Evolutionary conservation across 2,329 filamentous ascomycete genomes (phyloP).

Genomic region (Penicillium sp.): DNA sequence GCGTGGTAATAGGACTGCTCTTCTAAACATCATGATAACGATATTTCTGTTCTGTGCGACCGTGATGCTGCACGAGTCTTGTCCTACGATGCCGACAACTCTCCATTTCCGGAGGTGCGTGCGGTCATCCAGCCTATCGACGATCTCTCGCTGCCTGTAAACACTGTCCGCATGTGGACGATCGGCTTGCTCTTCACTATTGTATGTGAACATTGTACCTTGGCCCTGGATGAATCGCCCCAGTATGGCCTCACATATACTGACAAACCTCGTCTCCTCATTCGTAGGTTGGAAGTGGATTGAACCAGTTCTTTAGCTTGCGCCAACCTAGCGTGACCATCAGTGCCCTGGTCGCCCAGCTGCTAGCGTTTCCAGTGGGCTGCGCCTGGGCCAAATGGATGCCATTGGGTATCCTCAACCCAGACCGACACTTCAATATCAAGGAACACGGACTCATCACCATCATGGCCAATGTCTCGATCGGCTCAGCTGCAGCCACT

Average conservation of each 20-base stretch:
- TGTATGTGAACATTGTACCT: constrained; percentile 27
- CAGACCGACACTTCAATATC: constrained; percentile 45
- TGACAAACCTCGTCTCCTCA: constrained; percentile 5
- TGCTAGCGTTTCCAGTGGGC: constrained; percentile 52
- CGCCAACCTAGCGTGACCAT: constrained; percentile 46
- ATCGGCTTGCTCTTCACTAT: constrained; percentile 45
- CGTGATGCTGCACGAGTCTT: constrained; percentile 38
- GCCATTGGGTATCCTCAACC: constrained; percentile 48
- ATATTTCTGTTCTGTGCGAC: constrained; percentile 35
- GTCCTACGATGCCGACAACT: constrained; percentile 43
- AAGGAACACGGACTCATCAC: constrained; percentile 51
- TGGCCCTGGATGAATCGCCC: background rate
- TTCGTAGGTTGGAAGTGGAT: constrained; percentile 39
- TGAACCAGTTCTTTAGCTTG: constrained; percentile 47
- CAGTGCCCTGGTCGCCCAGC: constrained; percentile 45
- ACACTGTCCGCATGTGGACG: constrained; percentile 44
- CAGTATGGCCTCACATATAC: background rate
- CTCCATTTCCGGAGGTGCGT: constrained; percentile 46
- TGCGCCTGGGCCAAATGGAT: constrained; percentile 44
- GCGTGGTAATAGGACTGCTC: constrained; percentile 18
- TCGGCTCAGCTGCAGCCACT: constrained; percentile 48
- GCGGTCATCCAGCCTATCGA: constrained; percentile 41
- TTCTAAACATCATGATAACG: constrained; percentile 17
- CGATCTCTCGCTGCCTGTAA: constrained; percentile 37
- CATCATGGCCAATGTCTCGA: constrained; percentile 54